A percentile compares a stretch with the other conserved stretches of the same genome.
These are phyloP conservation scores for Grosmannia clavigera DNA, from an alignment of 2,329 filamentous ascomycete species.

Conservation along the genomic window DNA sequence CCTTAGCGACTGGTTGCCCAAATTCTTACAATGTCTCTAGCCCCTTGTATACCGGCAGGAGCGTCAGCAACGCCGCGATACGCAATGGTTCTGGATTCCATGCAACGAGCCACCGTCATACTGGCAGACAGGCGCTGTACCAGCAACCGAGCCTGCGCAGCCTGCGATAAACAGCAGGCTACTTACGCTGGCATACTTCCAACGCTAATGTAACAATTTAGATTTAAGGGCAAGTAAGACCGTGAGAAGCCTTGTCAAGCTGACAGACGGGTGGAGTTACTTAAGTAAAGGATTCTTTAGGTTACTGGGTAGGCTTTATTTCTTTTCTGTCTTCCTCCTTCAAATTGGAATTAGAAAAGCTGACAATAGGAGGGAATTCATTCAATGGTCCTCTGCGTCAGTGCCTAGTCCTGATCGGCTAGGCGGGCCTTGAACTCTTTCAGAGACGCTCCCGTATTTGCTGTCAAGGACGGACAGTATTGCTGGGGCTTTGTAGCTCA, in stretches of 20 bases:
- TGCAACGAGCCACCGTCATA: constrained; percentile 52
- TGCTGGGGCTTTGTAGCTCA: constrained; percentile 39
- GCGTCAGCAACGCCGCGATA: constrained; percentile 30
- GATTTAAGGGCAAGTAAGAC: constrained; percentile 32
- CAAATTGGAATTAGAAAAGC: background rate
- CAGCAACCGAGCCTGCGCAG: constrained; percentile 24
- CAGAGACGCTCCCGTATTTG: constrained; percentile 31
- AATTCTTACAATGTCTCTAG: constrained; percentile 38
- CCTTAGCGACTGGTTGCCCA: constrained; percentile 34
- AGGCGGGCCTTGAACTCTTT: constrained; percentile 39
- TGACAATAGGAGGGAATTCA: constrained; percentile 28
- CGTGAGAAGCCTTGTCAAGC: constrained; percentile 34
- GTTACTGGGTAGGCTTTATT: constrained; percentile 32
- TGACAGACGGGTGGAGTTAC: constrained; percentile 43
- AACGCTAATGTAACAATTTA: constrained; percentile 40
- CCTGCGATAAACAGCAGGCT: constrained; percentile 40
- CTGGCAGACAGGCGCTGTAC: constrained; percentile 42
- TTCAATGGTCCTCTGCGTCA: constrained; percentile 45
- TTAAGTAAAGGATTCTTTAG: constrained; percentile 41
- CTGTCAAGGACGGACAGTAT: constrained; percentile 42
- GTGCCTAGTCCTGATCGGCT: constrained; percentile 41
- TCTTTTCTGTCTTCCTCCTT: background rate
- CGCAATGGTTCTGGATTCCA: constrained; percentile 48
- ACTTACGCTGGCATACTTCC: constrained; percentile 37
- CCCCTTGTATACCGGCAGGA: constrained; percentile 36